Conservation (phyloP, 2,329 filamentous ascomycete genomes). For the Aspergillus sp. region DNA sequence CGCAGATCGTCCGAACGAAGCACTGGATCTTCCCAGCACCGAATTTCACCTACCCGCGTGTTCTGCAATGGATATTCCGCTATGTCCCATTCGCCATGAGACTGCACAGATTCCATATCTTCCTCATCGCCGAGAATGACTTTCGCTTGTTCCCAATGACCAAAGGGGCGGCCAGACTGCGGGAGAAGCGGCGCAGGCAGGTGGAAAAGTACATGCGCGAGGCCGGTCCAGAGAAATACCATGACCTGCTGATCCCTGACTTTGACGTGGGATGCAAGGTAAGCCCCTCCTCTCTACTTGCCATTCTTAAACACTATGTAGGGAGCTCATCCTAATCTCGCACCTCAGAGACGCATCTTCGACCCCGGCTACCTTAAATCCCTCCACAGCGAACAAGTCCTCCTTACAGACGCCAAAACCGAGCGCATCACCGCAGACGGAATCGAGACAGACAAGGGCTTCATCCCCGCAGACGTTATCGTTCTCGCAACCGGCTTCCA, state of each 20-base stretch:
- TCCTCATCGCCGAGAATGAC: conserved; percentile 32
- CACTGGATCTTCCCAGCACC: conserved; percentile 59
- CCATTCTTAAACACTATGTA: not conserved
- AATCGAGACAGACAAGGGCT: conserved; percentile 25
- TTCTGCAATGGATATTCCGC: conserved; percentile 53
- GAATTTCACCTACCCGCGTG: conserved; percentile 51
- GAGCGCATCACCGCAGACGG: conserved; percentile 53
- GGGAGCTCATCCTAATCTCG: not conserved
- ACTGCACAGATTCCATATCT: conserved; percentile 43
- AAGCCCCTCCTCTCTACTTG: not conserved
- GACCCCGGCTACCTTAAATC: conserved; percentile 16
- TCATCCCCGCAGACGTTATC: conserved; percentile 32
- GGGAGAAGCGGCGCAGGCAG: conserved; percentile 36
- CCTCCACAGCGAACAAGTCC: conserved; percentile 33
- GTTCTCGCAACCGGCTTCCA: conserved; percentile 35
- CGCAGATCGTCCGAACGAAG: conserved; percentile 61
- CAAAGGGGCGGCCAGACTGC: conserved; percentile 45
- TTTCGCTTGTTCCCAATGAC: conserved; percentile 47
- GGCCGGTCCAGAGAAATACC: conserved; percentile 15
- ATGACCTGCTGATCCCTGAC: conserved; percentile 18
- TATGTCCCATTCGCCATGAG: conserved; percentile 52
- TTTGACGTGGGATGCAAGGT: conserved; percentile 22
- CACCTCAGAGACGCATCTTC: conserved; percentile 16
- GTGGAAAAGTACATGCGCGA: conserved; percentile 43
- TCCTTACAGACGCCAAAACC: conserved; percentile 56